phyloP scores from a whole-genome alignment of 345 rosid species.

The Durio zibethinus region DNA sequence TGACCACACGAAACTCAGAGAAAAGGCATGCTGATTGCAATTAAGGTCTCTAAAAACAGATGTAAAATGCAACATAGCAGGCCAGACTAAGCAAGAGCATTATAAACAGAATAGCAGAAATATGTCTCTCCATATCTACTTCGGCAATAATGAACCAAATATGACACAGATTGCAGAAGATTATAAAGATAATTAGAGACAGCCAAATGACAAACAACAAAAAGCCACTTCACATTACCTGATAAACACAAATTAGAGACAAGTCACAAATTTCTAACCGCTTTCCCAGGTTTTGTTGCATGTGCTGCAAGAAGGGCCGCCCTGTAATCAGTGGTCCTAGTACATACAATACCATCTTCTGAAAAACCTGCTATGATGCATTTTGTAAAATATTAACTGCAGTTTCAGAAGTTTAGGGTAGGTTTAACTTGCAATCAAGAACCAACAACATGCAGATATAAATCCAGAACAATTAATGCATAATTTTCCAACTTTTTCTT shows the following conservation, averaged over 20 bases:
- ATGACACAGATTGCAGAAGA: not conserved
- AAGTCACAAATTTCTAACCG: constrained; percentile 46
- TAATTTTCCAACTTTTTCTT: not conserved
- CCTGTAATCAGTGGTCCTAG: constrained; percentile 92
- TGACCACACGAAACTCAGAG: constrained; percentile 39
- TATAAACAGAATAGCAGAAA: constrained; percentile 2
- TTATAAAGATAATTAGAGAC: not conserved
- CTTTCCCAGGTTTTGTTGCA: constrained; percentile 76
- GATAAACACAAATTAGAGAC: constrained; percentile 9
- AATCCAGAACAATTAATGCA: not conserved
- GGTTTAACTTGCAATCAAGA: not conserved
- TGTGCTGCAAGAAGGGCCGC: constrained; percentile 98
- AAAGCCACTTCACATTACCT: not conserved
- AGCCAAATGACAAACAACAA: not conserved
- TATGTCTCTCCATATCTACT: not conserved
- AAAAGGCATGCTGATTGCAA: not conserved
- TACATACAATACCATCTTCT: constrained; percentile 64
- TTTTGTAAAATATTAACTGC: constrained; percentile 3
- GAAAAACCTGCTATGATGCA: constrained; percentile 58
- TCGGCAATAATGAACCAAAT: not conserved
- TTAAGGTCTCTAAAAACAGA: not conserved
- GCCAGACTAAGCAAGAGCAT: not conserved
- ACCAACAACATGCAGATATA: not conserved
- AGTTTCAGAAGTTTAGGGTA: constrained; percentile 1
- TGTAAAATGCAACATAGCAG: not conserved